Base-by-base conservation (phyloP, 495 filamentous ascomycete genomes). In the Penicillium lagena region DNA sequence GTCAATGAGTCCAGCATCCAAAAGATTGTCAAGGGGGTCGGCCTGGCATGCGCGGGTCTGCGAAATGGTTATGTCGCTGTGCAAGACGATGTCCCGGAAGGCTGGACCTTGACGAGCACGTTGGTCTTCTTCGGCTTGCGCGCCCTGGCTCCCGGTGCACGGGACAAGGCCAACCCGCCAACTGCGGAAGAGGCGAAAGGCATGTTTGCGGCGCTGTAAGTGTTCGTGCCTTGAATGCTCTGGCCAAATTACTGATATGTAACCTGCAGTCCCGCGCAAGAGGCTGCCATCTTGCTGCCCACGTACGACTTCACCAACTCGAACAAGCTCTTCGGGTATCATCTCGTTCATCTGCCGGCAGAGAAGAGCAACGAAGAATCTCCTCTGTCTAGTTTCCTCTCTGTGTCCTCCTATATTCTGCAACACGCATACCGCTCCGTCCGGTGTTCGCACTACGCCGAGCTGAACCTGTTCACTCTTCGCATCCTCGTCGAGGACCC, bases 251-350 rank as follows among this genome's bases (percentile, higher is more conserved):
- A 37, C 62, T 70, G 55, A 73, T 51, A 44, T 37, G 33, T 29
- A 9, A 12, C 42, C 33, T 22, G 7, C 40, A 95, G 90, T 43
- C 93, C 93, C 7, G 80, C 80, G 4, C 77, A 84, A 49, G 79
- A 89, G 60, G 84, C 86, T 40, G 82, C 89, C 5, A 72, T 93
- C 1, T 67, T 97, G 7, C 71, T 98, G 15, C 81, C 88, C 12
- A 85, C 86, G 1, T 97, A 97, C 61, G 94, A 97, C 56, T 97
- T 97, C 64, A 83, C 80, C 17, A 85, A 90, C 64, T 82, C 91
- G 10, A 98, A 97, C 73, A 96, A 95, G 66, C 76, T 97, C 14
- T 97, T 97, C 63, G 91, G 87, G 64, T 84, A 84, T 55, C 90
- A 85, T 52, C 63, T 98, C 31, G 78, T 95, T 40, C 79, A 81